These are phyloP conservation scores for Wickerhamiella shivajii DNA, from an alignment of 805 yeast genomes.

Conservation along the genomic window DNA sequence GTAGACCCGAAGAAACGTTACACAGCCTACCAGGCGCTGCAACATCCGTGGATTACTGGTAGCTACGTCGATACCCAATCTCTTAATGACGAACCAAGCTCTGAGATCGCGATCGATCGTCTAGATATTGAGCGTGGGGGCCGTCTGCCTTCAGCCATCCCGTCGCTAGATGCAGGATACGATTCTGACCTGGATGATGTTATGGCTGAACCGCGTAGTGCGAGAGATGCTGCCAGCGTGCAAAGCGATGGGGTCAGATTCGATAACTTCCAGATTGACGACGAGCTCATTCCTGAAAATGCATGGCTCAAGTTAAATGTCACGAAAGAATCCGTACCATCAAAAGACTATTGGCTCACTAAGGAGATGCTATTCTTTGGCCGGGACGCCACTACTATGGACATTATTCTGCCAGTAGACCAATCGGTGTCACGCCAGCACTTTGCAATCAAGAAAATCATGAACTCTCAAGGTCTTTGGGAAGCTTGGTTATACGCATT, in stretches of 20 bases:
- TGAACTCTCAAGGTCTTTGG: constrained; percentile 26
- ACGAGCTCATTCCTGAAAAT: constrained; percentile 33
- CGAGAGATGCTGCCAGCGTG: constrained; percentile 1
- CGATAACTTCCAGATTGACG: constrained; percentile 8
- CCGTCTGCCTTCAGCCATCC: no score
- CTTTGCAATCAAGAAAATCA: constrained; percentile 41
- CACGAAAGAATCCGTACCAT: constrained; percentile 31
- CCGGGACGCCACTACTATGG: constrained; percentile 31
- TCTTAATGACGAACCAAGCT: background rate
- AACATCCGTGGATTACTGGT: constrained; percentile 63
- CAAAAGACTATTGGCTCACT: constrained; percentile 39
- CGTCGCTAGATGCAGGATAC: constrained; percentile 15
- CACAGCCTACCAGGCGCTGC: constrained; percentile 60
- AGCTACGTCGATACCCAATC: background rate
- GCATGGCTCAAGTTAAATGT: constrained; percentile 51
- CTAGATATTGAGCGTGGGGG: no score
- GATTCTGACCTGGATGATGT: constrained; percentile 11
- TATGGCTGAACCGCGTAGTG: constrained; percentile 3
- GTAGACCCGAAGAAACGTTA: constrained; percentile 63
- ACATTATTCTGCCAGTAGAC: constrained; percentile 44
- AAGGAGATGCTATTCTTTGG: constrained; percentile 66
- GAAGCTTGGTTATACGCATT: constrained; percentile 73
- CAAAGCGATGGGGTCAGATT: constrained; percentile 1
- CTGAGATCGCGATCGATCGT: constrained; percentile 1
- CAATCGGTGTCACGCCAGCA: constrained; percentile 74